Evolutionary conservation across 2,329 filamentous ascomycete genomes (phyloP).

Genomic region (Aspergillus persii): DNA sequence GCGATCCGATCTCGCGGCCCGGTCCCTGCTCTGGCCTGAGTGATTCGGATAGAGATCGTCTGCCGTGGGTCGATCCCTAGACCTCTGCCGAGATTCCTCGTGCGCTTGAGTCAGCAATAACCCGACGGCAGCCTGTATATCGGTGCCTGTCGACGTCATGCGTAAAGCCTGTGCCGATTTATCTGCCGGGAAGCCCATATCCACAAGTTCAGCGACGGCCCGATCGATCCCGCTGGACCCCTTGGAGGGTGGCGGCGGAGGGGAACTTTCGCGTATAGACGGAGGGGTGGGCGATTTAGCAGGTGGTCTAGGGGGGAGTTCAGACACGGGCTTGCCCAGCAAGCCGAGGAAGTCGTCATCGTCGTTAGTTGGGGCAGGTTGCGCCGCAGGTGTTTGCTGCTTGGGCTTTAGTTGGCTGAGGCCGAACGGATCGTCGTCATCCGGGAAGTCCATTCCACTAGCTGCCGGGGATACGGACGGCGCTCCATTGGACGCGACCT

Average conservation of each 20-base stretch:
- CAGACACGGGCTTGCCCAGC: constrained; percentile 58
- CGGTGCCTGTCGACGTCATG: constrained; percentile 73
- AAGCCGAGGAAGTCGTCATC: constrained; percentile 66
- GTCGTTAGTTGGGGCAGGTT: constrained; percentile 43
- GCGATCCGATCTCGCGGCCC: constrained; percentile 27
- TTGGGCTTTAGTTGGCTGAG: constrained; percentile 62
- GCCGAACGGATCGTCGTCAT: constrained; percentile 85
- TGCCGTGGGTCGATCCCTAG: constrained; percentile 32
- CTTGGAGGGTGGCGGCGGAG: constrained; percentile 19
- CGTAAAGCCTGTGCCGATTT: constrained; percentile 77
- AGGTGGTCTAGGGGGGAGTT: constrained; percentile 41
- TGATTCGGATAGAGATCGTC: constrained; percentile 19
- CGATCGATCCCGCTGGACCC: constrained; percentile 62
- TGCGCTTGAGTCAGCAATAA: constrained; percentile 92
- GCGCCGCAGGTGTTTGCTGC: constrained; percentile 47
- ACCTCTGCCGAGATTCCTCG: constrained; percentile 72
- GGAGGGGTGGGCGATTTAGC: constrained; percentile 15
- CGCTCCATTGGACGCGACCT: constrained; percentile 12
- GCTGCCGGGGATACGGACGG: constrained; percentile 19
- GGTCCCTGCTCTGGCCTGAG: constrained; percentile 23
- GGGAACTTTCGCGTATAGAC: constrained; percentile 13
- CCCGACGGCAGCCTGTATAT: constrained; percentile 83
- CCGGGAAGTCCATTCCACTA: constrained; percentile 45
- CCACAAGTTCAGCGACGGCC: constrained; percentile 82
- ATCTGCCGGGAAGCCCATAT: constrained; percentile 89